phyloP scores from a whole-genome alignment of 768 basidiomycete species.

The Scleroderma bovista region DNA sequence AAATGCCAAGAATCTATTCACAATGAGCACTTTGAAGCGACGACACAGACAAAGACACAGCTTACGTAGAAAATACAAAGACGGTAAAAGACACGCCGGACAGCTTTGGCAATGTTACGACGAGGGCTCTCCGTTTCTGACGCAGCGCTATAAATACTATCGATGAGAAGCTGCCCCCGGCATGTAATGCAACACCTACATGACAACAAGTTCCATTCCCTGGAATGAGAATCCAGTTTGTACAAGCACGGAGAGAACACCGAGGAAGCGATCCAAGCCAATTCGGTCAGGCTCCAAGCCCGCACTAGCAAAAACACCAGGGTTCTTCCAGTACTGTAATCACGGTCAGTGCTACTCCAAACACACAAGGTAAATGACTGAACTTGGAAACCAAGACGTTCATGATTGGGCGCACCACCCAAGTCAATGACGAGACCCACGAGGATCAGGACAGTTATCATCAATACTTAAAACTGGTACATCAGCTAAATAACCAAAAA shows the following conservation, averaged over 20 bases:
- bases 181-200: conserved; percentile 37
- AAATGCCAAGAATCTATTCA: conserved; percentile 55
- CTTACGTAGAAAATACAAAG: conserved; percentile 72
- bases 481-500: not conserved
- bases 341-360: not conserved
- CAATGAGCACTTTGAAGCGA: not conserved
- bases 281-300: conserved; percentile 24
- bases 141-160: conserved; percentile 45
- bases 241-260: conserved; percentile 37
- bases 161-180: conserved; percentile 2
- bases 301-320: conserved; percentile 42
- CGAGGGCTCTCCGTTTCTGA: conserved; percentile 76
- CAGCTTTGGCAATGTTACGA: conserved; percentile 71
- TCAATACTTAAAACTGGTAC: conserved; percentile 33
- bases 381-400: conserved; percentile 65
- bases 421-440: conserved; percentile 65
- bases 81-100: conserved; percentile 74
- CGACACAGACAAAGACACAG: not conserved
- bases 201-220: conserved; percentile 69
- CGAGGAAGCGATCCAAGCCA: conserved; percentile 38
- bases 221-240: conserved; percentile 72
- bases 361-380: conserved; percentile 8
- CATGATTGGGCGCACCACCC: conserved; percentile 67
- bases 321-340: conserved; percentile 61
- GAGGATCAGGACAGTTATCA: conserved; percentile 58